Evolutionary conservation across 345 rosid species (phyloP).

Genomic region (Gossypium thurberi): DNA sequence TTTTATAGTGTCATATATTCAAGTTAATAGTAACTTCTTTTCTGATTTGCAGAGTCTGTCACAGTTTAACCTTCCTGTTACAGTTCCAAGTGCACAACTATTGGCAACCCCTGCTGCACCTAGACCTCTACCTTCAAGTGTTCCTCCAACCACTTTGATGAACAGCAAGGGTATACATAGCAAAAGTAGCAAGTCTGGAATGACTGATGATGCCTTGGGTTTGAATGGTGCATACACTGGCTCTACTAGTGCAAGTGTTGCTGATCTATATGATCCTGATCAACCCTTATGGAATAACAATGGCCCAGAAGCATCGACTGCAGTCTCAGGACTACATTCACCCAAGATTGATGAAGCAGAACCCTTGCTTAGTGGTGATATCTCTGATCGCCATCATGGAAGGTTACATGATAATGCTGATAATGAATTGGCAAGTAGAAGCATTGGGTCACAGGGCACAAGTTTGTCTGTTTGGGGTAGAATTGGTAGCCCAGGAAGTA

Average conservation of each 20-base stretch:
- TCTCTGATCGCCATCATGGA: conserved; percentile 33
- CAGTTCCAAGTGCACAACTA: conserved; percentile 70
- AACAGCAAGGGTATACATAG: conserved; percentile 38
- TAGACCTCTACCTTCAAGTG: conserved; percentile 42
- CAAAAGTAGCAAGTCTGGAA: conserved; percentile 43
- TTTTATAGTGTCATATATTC: neutral
- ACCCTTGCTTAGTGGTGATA: conserved; percentile 40
- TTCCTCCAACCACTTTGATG: conserved; percentile 42
- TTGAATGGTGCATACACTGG: conserved; percentile 51
- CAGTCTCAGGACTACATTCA: conserved; percentile 42
- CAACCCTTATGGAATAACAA: conserved; percentile 88
- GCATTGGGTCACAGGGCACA: conserved; percentile 31
- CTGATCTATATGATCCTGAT: conserved; percentile 96
- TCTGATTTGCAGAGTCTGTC: conserved; percentile 77
- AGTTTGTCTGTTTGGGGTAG: conserved; percentile 71
- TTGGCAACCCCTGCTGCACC: conserved; percentile 51
- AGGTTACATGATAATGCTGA: conserved; percentile 30
- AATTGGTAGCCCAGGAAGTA: conserved; percentile 42
- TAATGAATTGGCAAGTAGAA: conserved; percentile 33
- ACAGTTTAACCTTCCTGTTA: conserved; percentile 93
- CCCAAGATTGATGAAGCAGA: conserved; percentile 48
- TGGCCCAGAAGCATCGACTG: conserved; percentile 60
- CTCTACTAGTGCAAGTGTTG: conserved; percentile 39
- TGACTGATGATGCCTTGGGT: conserved; percentile 49
- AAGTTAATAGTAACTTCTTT: conserved; percentile 14